Conservation (phyloP, 192 early-diverging fungal species). For the Dispira simplex region DNA sequence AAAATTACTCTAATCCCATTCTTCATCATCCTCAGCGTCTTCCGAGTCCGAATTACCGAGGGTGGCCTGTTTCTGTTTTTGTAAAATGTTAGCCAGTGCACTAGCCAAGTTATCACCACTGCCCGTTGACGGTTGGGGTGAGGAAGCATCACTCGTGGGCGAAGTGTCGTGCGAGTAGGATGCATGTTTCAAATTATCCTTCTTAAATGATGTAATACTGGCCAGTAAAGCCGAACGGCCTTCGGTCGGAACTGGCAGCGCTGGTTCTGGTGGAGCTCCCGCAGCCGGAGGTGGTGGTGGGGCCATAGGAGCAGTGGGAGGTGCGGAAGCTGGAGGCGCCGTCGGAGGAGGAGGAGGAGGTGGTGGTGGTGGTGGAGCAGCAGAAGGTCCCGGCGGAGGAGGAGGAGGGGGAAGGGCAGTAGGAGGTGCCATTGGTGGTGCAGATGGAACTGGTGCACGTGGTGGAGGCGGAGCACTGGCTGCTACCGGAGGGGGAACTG, state of each 20-base stretch:
- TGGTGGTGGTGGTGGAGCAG: constrained; percentile 6
- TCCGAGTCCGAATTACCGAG: constrained; percentile 28
- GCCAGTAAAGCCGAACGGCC: constrained; percentile 12
- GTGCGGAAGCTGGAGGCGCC: neutral
- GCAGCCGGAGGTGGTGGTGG: constrained; percentile 13
- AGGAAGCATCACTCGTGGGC: constrained; percentile 8
- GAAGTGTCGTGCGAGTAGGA: constrained; percentile 8
- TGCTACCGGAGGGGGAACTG: constrained; percentile 12
- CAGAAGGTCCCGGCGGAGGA: neutral
- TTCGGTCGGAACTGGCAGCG: constrained; percentile 9
- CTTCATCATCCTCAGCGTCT: constrained; percentile 27
- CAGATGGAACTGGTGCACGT: constrained; percentile 16
- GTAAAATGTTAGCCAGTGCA: constrained; percentile 26
- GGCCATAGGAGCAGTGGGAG: constrained; percentile 14
- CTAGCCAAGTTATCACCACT: constrained; percentile 26
- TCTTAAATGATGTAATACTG: constrained; percentile 12
- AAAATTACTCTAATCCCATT: constrained; percentile 13
- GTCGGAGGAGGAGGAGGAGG: too few species aligned
- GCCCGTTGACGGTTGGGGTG: constrained; percentile 8
- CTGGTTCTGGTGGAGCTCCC: constrained; percentile 15
- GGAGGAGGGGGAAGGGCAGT: neutral
- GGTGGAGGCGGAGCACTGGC: constrained; percentile 17
- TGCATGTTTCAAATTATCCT: constrained; percentile 1
- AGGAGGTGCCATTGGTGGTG: constrained; percentile 12
- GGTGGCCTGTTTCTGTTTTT: constrained; percentile 27